Conservation (phyloP, 139 green algal species). For the Chlamydomonas eustigma region DNA sequence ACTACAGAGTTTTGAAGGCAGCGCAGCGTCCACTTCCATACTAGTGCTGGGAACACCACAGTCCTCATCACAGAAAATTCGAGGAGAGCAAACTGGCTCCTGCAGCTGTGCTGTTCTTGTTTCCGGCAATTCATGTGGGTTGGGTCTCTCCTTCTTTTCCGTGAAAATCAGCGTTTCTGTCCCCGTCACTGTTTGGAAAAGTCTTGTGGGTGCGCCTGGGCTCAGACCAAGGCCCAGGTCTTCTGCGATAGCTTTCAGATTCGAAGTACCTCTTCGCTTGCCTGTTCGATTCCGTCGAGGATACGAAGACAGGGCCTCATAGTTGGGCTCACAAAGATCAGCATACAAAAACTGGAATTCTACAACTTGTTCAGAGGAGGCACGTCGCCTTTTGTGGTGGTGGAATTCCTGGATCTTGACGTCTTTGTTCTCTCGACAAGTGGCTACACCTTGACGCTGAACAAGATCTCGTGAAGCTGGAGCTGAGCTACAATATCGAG, state of each 20-base stretch:
- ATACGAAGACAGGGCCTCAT: not conserved
- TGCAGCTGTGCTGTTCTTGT: not conserved
- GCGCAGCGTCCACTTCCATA: not conserved
- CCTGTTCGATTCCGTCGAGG: not conserved
- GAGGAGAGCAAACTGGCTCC: not conserved
- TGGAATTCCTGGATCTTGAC: not conserved
- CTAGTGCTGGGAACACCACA: too few relatives aligned
- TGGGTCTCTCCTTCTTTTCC: not conserved
- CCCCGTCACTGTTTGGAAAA: too few relatives aligned
- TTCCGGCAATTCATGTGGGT: not conserved
- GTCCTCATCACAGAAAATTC: not conserved
- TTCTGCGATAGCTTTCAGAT: not conserved
- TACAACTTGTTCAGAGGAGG: not conserved
- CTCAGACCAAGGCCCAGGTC: not conserved
- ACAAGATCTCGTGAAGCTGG: not conserved
- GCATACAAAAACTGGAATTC: not conserved
- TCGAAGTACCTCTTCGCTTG: not conserved
- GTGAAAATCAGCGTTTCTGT: too few relatives aligned
- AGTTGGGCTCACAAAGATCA: not conserved
- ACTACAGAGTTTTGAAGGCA: too few relatives aligned
- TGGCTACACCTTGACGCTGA: not conserved
- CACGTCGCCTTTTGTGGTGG: not conserved
- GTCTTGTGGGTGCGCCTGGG: not conserved
- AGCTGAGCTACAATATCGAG: not conserved
- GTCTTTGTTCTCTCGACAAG: not conserved